Base-by-base conservation (phyloP, 2,329 filamentous ascomycete genomes). In the Camptophora hylomeconis region DNA sequence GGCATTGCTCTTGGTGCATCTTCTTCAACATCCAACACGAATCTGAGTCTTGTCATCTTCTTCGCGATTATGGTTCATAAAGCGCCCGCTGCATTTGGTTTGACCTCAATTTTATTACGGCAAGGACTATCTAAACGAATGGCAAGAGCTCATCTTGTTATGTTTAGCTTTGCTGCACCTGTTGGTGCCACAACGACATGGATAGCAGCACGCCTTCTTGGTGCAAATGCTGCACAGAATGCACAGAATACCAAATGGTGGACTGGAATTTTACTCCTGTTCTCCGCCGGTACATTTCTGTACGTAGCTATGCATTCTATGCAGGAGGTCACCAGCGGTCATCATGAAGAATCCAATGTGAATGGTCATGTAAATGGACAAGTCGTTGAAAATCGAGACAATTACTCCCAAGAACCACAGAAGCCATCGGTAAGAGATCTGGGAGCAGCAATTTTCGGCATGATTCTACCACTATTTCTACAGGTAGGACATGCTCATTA, bases 271-370 rank as follows among this genome's bases (percentile, higher is more conserved):
- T 60, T 95, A 23, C 61, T 98, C 6, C 61, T 95, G n/a, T 98
- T 98, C 51, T 93, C 83, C 0, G 89, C 80, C 1, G 89, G 89
- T 10, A 98, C 89, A 0, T 98, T 98, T 50, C 57, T 98, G 78
- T 93, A 95, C 48, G 89, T 98, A 23, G 89, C 89, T 1, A 94
- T 95, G 86, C 89, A 98, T 50, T 84, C 86, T 1, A 93, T 95
- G 83, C 81, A 92, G 50, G 86, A 93, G 47, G 22, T 33, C n/a
- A 35, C 33, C 7, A 36, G 38, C 8, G 28, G 29, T n/a, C 34
- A 32, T 14, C 35, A 36, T 25, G 29, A 36, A 14, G 35, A 42
- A 20, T 7, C 30, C 14, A 71, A 75, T 13, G 29, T 32, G 27
- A 59, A 57, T 30, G 50, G 50, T n/a, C 45, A 50, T 26, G 39